Base-by-base conservation (phyloP, 78 protist genomes). In the Pigoraptor vietnamica region DNA sequence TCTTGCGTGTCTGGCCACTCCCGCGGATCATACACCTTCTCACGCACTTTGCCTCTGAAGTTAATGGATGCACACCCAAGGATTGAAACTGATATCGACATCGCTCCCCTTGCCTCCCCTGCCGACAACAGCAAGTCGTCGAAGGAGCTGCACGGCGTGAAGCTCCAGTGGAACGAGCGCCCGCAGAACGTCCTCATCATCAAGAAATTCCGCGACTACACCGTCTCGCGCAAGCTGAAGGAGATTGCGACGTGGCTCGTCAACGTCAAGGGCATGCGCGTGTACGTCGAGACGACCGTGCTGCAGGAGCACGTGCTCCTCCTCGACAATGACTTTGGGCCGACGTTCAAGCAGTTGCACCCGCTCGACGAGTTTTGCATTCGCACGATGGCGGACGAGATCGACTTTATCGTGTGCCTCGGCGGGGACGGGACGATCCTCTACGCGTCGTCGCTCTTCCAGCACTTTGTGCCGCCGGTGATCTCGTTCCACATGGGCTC, bases 351-450 rank as follows among this genome's bases (percentile, higher is more conserved):
- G 2, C 25, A 86, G 38, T 14, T 40, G 25, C 56, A 40, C 2
- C 2, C 2, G 2, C 14, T 40, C 25, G 56, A 40, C 56, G 56
- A 19, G 25, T 40, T 14, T 2, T 19, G 25, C 14, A 40, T 40
- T 40, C 25, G 56, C 56, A 40, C 56, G 83, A 6, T 67, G 83
- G 83, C 83, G 29, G 83, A 67, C 29, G 34, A 32, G 21, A 93
- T 97, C 0, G 99, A 98, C 90, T 89, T 98, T 14, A 91, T 97
- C n/a, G 86, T 98, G 0, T 79, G 93, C 23, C 40, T 97, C 81
- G 99, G 99, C 40, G 99, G 98, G 34, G 99, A 98, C 90, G 98
- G 98, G 19, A 97, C 98, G 2, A 82, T 97, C 0, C 88, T 98
- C n/a, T 95, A 97, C 89, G 55, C 24, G 24, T 1, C 87, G 24